Percentiles rank a stretch among this genome's conserved stretches.
Evolutionary conservation across 352 stramenopile species (phyloP).

Genomic region (Pythium graminicola): DNA sequence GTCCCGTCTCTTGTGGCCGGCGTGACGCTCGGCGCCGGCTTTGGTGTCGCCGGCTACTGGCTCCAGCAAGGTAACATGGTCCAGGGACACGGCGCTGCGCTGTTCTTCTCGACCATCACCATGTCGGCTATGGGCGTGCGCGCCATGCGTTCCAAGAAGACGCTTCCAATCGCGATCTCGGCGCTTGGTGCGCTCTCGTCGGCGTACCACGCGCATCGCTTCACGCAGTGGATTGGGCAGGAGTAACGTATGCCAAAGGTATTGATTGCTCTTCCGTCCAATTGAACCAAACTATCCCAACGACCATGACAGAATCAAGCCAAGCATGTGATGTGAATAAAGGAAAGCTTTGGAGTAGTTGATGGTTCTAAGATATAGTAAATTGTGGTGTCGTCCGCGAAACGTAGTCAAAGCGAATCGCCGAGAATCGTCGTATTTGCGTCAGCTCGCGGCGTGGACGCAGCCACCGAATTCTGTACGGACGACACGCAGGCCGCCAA

Average conservation of each 20-base stretch:
- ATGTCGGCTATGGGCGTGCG: slow-evolving; percentile 82
- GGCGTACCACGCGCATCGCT: slow-evolving; percentile 77
- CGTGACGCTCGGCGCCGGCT: slow-evolving; percentile 72
- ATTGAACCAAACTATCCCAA: too few species aligned
- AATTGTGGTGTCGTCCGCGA: too few species aligned
- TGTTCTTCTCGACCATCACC: slow-evolving; percentile 78
- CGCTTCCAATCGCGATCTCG: slow-evolving; percentile 65
- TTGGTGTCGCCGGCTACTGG: slow-evolving; percentile 69
- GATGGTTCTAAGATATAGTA: too few species aligned
- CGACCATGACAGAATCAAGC: too few species aligned
- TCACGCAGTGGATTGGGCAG: slow-evolving; percentile 79
- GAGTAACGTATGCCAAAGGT: slow-evolving; percentile 32
- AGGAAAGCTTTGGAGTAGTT: too few species aligned
- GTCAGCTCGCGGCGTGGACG: slow-evolving; percentile 8
- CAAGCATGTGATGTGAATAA: too few species aligned
- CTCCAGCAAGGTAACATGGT: slow-evolving; percentile 78
- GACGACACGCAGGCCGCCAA: slow-evolving; percentile 77
- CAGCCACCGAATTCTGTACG: slow-evolving; percentile 33
- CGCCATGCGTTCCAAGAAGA: slow-evolving; percentile 64
- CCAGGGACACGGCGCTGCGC: slow-evolving; percentile 69
- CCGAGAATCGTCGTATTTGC: slow-evolving; percentile 1
- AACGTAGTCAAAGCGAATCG: slow-evolving; percentile 7
- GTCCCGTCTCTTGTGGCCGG: slow-evolving; percentile 77
- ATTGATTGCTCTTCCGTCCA: background rate
- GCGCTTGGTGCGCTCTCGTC: slow-evolving; percentile 67